Evolutionary conservation across 805 yeast species (phyloP).

Genomic region (Metschnikowia koreensis): DNA sequence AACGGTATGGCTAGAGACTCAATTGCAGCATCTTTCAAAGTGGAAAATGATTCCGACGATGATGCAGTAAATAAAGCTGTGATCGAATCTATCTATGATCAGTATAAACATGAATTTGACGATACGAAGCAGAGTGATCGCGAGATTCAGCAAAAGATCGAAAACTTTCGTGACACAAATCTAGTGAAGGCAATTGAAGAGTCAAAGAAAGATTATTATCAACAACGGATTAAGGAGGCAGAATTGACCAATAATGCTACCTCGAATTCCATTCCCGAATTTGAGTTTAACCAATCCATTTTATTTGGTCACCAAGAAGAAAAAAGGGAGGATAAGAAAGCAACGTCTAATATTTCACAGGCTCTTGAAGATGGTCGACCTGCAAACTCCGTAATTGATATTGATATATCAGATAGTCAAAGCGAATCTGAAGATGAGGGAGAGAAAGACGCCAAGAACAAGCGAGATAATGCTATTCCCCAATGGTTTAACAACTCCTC

Average conservation of each 20-base stretch:
- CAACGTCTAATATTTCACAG: not conserved
- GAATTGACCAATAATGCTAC: not conserved
- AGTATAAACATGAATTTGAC: constrained; percentile 20
- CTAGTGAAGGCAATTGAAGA: constrained; percentile 47
- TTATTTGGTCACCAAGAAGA: constrained; percentile 15
- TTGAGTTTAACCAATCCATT: constrained; percentile 23
- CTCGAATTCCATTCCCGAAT: not conserved
- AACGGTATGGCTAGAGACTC: not conserved
- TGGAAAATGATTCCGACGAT: constrained; percentile 10
- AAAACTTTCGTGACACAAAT: constrained; percentile 33
- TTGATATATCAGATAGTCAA: not conserved
- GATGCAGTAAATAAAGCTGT: constrained; percentile 33
- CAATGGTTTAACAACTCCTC: constrained; percentile 26
- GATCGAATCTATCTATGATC: constrained; percentile 37
- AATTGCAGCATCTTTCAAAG: not conserved
- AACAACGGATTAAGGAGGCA: constrained; percentile 25
- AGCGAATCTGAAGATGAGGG: not conserved
- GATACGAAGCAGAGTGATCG: not conserved
- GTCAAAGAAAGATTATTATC: constrained; percentile 44
- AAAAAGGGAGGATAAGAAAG: no score
- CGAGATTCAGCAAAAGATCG: constrained; percentile 4
- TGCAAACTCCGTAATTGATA: not conserved
- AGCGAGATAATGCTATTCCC: constrained; percentile 17
- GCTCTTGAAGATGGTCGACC: not conserved
- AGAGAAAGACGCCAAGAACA: no score